Evolutionary conservation across 2,329 filamentous ascomycete genomes (phyloP).

Genomic region (Paracamarosporium sp.): DNA sequence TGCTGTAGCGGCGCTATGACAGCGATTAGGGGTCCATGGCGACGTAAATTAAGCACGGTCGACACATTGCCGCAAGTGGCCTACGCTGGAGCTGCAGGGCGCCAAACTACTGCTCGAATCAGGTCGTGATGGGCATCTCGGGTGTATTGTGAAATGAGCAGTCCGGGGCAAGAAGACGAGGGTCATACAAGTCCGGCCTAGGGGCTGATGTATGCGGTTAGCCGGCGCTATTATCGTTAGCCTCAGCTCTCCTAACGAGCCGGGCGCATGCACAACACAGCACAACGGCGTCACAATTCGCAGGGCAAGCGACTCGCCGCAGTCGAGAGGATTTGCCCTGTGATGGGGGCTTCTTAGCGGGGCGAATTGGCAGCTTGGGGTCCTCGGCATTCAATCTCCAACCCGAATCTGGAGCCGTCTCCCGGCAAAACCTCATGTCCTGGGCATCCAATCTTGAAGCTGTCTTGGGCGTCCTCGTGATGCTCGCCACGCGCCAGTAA

Average conservation of each 20-base stretch:
- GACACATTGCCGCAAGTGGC: slow-evolving; percentile 30
- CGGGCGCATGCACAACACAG: slow-evolving; percentile 14
- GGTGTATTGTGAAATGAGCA: slow-evolving; percentile 36
- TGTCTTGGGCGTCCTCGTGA: neutral
- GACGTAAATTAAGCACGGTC: slow-evolving; percentile 28
- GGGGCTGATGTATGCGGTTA: slow-evolving; percentile 1
- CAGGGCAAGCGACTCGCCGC: neutral
- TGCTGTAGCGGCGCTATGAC: slow-evolving; percentile 13
- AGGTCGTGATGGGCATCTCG: slow-evolving; percentile 31
- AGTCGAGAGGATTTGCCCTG: slow-evolving; percentile 8
- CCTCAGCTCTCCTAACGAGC: slow-evolving; percentile 20
- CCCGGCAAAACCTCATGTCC: neutral
- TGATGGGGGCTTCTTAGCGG: slow-evolving; percentile 4
- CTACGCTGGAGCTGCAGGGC: slow-evolving; percentile 22
- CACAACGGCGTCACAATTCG: slow-evolving; percentile 17
- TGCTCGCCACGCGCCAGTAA: neutral
- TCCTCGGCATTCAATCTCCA: slow-evolving; percentile 5
- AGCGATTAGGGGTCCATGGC: slow-evolving; percentile 37
- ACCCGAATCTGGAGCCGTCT: neutral
- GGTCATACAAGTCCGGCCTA: slow-evolving; percentile 2
- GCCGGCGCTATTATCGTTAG: slow-evolving; percentile 4
- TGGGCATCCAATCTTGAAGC: neutral
- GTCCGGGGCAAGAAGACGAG: slow-evolving; percentile 28
- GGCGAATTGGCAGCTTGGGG: slow-evolving; percentile 9
- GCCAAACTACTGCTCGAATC: slow-evolving; percentile 24